Evolutionary conservation across 2,329 filamentous ascomycete genomes (phyloP).

Genomic region (Cadophora luteo-olivacea): DNA sequence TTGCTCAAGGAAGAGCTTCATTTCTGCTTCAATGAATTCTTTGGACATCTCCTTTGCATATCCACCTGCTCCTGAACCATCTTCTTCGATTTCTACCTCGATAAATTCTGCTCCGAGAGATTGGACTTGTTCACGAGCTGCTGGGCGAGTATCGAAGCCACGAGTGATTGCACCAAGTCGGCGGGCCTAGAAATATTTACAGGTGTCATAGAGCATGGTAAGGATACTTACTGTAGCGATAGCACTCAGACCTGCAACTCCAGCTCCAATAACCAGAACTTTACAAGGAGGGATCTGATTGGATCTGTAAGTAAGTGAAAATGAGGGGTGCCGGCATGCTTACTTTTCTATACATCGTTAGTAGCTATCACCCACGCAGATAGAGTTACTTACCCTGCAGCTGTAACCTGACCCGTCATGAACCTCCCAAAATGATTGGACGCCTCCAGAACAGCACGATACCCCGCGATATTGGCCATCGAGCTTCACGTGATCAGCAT

Average conservation of each 20-base stretch:
- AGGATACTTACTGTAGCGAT: constrained; percentile 70
- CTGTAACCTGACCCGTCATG: constrained; percentile 87
- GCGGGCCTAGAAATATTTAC: constrained; percentile 59
- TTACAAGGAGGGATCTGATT: constrained; percentile 86
- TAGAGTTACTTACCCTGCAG: constrained; percentile 65
- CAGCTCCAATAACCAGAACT: constrained; percentile 87
- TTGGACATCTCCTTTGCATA: constrained; percentile 96
- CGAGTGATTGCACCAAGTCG: constrained; percentile 88
- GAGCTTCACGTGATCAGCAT: constrained; percentile 59
- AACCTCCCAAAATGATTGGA: constrained; percentile 90
- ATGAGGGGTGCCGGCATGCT: constrained; percentile 16
- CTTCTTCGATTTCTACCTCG: constrained; percentile 84
- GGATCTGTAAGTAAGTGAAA: constrained; percentile 26
- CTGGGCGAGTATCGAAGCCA: constrained; percentile 90
- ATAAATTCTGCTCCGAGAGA: constrained; percentile 90
- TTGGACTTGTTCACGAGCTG: constrained; percentile 86
- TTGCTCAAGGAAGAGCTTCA: constrained; percentile 90
- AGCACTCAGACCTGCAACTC: constrained; percentile 86
- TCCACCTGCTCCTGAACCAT: constrained; percentile 82
- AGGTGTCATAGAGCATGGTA: constrained; percentile 11
- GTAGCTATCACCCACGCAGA: constrained; percentile 27
- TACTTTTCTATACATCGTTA: constrained; percentile 44
- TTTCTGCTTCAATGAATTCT: constrained; percentile 90
- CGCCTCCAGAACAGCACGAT: constrained; percentile 89
- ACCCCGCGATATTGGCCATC: constrained; percentile 94